Evolutionary conservation across 305 asterid species (phyloP).

Genomic region (Ruellia speciosa): DNA sequence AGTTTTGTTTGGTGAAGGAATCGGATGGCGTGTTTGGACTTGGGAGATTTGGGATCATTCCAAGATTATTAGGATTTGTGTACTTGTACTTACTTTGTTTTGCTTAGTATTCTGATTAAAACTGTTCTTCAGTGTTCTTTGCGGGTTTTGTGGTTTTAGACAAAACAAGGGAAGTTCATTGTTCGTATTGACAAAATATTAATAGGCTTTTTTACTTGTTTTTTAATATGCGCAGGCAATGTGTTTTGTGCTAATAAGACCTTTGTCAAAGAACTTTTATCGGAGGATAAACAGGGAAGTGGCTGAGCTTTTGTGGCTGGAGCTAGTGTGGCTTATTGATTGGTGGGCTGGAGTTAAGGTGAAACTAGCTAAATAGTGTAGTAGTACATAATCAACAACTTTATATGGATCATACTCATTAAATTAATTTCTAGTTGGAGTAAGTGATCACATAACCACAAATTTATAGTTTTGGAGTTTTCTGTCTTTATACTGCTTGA

Average conservation of each 20-base stretch:
- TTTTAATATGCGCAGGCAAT: slow-evolving; percentile 25
- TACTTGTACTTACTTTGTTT: background rate
- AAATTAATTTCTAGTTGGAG: background rate
- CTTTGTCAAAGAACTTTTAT: slow-evolving; percentile 66
- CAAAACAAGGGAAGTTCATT: background rate
- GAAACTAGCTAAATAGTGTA: background rate
- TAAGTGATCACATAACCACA: too few species aligned
- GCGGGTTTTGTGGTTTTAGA: background rate
- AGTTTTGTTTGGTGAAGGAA: background rate
- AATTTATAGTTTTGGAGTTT: too few species aligned
- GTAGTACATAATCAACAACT: background rate
- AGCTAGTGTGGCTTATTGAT: slow-evolving; percentile 86
- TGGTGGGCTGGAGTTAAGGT: slow-evolving; percentile 99
- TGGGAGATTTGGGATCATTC: background rate
- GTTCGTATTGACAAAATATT: background rate
- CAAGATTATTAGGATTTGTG: background rate
- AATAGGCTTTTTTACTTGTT: background rate
- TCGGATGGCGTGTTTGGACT: background rate
- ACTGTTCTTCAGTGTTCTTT: background rate
- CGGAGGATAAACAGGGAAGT: slow-evolving; percentile 75
- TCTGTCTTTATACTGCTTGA: too few species aligned
- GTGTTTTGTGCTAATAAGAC: slow-evolving; percentile 61
- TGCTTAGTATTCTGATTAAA: background rate
- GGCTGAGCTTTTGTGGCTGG: slow-evolving; percentile 84
- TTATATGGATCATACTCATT: background rate